Conservation (phyloP, 805 yeast genomes). For the Ogataea methylovora region DNA sequence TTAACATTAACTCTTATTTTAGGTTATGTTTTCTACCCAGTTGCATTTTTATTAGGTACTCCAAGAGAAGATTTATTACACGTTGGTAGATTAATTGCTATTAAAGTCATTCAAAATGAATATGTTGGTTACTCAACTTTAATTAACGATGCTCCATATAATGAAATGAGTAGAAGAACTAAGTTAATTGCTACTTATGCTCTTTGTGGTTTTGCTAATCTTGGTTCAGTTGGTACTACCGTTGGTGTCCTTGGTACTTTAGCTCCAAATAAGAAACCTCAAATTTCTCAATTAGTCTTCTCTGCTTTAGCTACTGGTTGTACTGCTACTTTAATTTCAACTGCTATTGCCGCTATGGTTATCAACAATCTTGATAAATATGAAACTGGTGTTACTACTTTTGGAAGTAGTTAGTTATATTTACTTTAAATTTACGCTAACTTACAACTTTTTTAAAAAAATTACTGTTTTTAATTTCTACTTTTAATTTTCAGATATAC, state of each 20-base stretch:
- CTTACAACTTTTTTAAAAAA: too few species aligned
- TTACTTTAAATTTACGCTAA: too few species aligned
- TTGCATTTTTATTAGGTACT: conserved; percentile 50
- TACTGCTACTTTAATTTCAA: conserved; percentile 45
- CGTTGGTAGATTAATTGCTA: conserved; percentile 45
- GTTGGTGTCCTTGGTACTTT: conserved; percentile 52
- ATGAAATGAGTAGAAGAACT: conserved; percentile 39
- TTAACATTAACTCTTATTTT: conserved; percentile 49
- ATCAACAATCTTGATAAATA: conserved; percentile 37
- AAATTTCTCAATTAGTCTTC: conserved; percentile 36
- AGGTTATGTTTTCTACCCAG: conserved; percentile 53
- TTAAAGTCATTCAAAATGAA: conserved; percentile 56
- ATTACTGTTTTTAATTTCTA: too few species aligned
- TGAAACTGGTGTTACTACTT: conserved; percentile 4
- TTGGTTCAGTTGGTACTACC: conserved; percentile 56
- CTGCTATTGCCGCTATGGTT: conserved; percentile 47
- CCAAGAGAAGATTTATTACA: conserved; percentile 44
- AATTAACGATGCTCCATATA: conserved; percentile 15
- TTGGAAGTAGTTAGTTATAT: too few species aligned
- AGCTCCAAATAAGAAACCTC: conserved; percentile 42
- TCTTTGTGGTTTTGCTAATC: conserved; percentile 55
- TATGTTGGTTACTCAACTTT: conserved; percentile 43
- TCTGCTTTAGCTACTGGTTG: conserved; percentile 47
- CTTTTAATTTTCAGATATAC: too few species aligned
- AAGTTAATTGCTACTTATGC: conserved; percentile 52